Percentiles rank a stretch among this genome's conserved stretches.
Conservation (phyloP, 192 early-diverging fungal species). For the Spizellomyces punctatus region DNA sequence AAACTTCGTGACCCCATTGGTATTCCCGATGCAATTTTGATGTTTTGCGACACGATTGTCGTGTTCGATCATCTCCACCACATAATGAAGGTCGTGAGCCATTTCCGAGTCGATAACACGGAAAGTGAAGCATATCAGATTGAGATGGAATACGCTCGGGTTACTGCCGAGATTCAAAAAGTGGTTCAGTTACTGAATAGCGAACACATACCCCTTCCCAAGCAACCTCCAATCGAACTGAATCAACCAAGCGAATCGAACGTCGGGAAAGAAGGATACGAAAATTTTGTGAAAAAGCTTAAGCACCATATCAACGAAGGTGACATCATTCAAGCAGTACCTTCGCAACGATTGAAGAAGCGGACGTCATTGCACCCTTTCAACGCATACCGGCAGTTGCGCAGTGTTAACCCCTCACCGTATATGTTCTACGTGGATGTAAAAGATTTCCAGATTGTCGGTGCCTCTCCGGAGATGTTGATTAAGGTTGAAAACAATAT, state of each 20-base stretch:
- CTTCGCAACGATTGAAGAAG: conserved; percentile 86
- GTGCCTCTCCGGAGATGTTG: conserved; percentile 98
- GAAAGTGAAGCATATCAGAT: conserved; percentile 51
- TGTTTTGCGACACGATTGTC: conserved; percentile 95
- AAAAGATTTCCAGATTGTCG: conserved; percentile 91
- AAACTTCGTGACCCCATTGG: conserved; percentile 78
- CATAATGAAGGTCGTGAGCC: conserved; percentile 88
- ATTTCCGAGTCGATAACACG: conserved; percentile 54
- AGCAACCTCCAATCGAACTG: conserved; percentile 65
- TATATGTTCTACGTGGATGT: conserved; percentile 99
- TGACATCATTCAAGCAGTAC: conserved; percentile 98
- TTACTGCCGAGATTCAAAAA: conserved; percentile 66
- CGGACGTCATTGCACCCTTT: conserved; percentile 92
- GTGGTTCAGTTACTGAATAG: conserved; percentile 71
- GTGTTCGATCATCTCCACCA: conserved; percentile 95
- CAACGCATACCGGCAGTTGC: conserved; percentile 95
- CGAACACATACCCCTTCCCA: conserved; percentile 74
- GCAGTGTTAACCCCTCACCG: conserved; percentile 97
- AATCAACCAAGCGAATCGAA: conserved; percentile 79
- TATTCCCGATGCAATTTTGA: conserved; percentile 90
- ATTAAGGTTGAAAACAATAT: conserved; percentile 84
- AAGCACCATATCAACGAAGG: conserved; percentile 93
- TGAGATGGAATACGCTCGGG: conserved; percentile 68
- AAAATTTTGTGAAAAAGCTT: conserved; percentile 80
- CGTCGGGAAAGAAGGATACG: conserved; percentile 89